These are phyloP conservation scores for Cucurbita argyrosperma DNA, from an alignment of 306 rosid species.

Conservation along the genomic window DNA sequence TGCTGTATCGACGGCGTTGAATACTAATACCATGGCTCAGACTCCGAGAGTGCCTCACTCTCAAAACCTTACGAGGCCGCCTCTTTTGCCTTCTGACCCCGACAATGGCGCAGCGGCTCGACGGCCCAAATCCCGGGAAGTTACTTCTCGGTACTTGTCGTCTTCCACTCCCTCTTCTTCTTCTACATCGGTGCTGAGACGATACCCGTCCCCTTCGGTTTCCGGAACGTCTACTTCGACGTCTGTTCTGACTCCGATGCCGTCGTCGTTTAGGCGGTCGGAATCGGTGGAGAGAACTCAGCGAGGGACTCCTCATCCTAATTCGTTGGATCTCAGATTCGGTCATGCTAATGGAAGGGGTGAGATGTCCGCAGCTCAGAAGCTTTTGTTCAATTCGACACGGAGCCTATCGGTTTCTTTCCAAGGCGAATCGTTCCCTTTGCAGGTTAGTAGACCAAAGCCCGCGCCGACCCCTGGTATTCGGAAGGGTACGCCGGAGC, in stretches of 20 bases:
- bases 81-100: constrained; percentile 64
- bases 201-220: constrained; percentile 51
- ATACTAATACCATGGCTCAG: constrained; percentile 29
- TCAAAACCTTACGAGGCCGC: constrained; percentile 44
- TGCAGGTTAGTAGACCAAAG: constrained; percentile 58
- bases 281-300: constrained; percentile 49
- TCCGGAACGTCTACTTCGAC: constrained; percentile 29
- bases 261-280: constrained; percentile 33
- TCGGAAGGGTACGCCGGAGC: constrained; percentile 67
- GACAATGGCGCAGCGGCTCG: constrained; percentile 56
- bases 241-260: constrained; percentile 14
- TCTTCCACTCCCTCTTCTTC: constrained; percentile 27
- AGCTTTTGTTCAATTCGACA: constrained; percentile 58
- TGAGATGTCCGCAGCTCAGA: constrained; percentile 52
- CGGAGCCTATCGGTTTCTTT: constrained; percentile 86
- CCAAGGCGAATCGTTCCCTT: constrained; percentile 81
- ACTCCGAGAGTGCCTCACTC: constrained; percentile 26
- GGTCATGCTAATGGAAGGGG: constrained; percentile 14
- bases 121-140: constrained; percentile 47
- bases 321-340: constrained; percentile 21
- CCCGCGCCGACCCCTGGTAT: constrained; percentile 37
- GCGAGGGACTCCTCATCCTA: constrained; percentile 38
- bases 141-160: constrained; percentile 70
- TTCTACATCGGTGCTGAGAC: constrained; percentile 25
- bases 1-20: constrained; percentile 46